These are phyloP conservation scores for Hymenoscyphus fraxineus DNA, from an alignment of 2,329 filamentous ascomycete genomes.

Conservation along the genomic window DNA sequence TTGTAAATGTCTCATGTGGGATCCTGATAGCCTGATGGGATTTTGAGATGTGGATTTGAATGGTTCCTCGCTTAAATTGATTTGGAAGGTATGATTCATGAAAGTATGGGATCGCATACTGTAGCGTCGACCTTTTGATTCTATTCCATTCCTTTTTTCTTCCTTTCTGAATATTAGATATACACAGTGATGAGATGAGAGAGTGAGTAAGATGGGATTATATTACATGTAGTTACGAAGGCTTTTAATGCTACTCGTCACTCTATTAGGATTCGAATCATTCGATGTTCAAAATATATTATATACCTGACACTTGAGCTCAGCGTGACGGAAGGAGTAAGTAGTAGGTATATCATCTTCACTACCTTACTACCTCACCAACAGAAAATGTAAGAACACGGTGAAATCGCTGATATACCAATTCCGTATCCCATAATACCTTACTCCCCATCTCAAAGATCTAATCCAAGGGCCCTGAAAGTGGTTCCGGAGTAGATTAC, in stretches of 20 bases:
- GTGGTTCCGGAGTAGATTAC: not conserved
- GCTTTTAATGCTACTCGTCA: no score
- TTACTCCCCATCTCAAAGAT: not conserved
- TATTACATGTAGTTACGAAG: no score
- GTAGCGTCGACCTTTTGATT: not conserved
- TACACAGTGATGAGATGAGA: not conserved
- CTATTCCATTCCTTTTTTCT: not conserved
- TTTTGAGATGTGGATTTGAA: not conserved
- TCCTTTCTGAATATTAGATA: no score
- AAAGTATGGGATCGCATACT: not conserved
- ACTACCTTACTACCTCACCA: no score
- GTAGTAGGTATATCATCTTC: no score
- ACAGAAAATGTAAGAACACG: no score
- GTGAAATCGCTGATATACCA: not conserved
- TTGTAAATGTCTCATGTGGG: not conserved
- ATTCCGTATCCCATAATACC: no score
- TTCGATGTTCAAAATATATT: no score
- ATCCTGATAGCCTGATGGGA: constrained; percentile 6
- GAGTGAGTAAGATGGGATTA: not conserved
- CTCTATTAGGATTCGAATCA: no score
- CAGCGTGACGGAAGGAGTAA: no score
- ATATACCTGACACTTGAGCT: no score
- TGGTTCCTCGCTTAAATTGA: not conserved
- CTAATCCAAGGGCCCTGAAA: not conserved
- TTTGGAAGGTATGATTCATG: not conserved